Percentiles rank a stretch among this genome's conserved stretches.
Conservation (phyloP, 148 eudicot genomes). For the Gaultheria prostrata region DNA sequence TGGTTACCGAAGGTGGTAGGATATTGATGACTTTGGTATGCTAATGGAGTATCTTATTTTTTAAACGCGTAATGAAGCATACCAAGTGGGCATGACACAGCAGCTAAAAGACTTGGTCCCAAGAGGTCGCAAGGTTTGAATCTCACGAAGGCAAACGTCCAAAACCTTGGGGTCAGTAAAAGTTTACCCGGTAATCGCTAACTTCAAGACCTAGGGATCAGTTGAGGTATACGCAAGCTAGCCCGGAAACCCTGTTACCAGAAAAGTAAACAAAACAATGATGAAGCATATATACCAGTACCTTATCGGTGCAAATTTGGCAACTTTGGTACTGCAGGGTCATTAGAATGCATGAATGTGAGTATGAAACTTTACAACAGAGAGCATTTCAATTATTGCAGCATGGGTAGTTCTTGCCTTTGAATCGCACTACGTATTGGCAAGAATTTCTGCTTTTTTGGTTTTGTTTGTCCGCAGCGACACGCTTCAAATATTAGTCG, state of each 20-base stretch:
- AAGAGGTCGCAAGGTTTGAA: too few relatives aligned
- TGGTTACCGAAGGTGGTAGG: too few relatives aligned
- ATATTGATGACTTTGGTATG: too few relatives aligned
- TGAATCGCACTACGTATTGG: neutral
- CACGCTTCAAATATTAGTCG: neutral
- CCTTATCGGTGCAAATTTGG: neutral
- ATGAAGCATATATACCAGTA: neutral
- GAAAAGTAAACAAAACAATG: too few relatives aligned
- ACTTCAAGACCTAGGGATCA: neutral
- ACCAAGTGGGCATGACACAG: too few relatives aligned
- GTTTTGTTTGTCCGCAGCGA: neutral
- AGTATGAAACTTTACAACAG: neutral
- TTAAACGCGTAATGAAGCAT: too few relatives aligned
- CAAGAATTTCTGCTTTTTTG: neutral
- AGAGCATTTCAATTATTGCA: neutral
- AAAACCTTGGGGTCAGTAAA: too few relatives aligned
- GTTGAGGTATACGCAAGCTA: neutral
- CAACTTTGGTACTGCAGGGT: neutral
- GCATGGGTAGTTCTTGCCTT: neutral
- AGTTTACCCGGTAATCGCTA: too few relatives aligned
- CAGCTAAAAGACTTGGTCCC: too few relatives aligned
- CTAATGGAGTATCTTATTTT: too few relatives aligned
- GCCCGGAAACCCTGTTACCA: neutral
- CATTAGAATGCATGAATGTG: neutral
- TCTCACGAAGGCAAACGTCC: too few relatives aligned